Evolutionary conservation across 768 basidiomycete species (phyloP).

Genomic region (Lepiota brunneoincarnata): DNA sequence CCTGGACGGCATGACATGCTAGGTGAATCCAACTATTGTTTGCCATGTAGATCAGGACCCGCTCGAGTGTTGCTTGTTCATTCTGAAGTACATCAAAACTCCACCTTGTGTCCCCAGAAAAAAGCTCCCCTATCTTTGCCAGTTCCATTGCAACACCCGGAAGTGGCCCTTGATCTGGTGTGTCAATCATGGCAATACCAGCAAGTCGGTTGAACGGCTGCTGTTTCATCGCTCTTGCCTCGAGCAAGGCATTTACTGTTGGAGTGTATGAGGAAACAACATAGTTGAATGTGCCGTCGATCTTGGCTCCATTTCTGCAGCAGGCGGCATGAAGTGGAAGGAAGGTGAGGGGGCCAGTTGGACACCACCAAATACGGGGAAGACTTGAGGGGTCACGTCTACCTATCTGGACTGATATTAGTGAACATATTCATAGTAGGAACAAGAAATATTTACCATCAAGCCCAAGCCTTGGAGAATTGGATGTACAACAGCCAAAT

Average conservation of each 20-base stretch:
- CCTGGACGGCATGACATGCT: constrained; percentile 26
- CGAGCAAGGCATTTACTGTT: constrained; percentile 4
- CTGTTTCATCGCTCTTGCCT: background rate
- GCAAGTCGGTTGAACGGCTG: background rate
- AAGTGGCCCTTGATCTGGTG: constrained; percentile 12
- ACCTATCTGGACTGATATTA: background rate
- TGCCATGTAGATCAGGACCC: constrained; percentile 5
- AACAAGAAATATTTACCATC: background rate
- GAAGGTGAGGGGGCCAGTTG: constrained; percentile 23
- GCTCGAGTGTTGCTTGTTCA: constrained; percentile 1
- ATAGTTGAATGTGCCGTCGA: constrained; percentile 1
- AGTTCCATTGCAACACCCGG: constrained; percentile 12
- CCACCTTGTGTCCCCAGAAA: constrained; percentile 11
- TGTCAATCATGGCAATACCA: constrained; percentile 12
- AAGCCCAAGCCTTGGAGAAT: constrained; percentile 2
- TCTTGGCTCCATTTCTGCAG: background rate
- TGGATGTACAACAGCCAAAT: constrained; percentile 1
- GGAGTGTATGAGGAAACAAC: constrained; percentile 17
- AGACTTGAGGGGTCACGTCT: background rate
- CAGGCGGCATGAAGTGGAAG: constrained; percentile 19
- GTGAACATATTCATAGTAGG: background rate
- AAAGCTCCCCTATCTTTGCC: background rate
- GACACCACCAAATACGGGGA: constrained; percentile 23
- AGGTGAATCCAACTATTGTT: constrained; percentile 24
- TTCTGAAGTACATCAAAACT: constrained; percentile 17